Evolutionary conservation across 495 filamentous ascomycete genomes (phyloP), one percentile per base, ranked within the genome.

Genomic region (Tuber indicum): DNA sequence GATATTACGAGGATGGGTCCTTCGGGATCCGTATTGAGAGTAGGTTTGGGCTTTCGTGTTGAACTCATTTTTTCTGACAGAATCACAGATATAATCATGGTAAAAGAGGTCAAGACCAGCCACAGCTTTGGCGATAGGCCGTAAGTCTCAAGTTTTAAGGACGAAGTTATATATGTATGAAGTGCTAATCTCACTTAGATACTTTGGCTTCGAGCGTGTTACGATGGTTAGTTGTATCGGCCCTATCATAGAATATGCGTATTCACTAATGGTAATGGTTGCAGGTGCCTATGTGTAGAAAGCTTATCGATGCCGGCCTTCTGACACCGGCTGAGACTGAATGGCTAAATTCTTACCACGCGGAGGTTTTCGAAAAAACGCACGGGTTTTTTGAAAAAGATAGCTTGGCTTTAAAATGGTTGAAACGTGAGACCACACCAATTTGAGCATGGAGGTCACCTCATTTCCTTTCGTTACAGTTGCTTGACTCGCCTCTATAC

Each of bases 11-110:
- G 85, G 96, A 99, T 81, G 96, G 94, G 70, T 91, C 91, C 16
- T 99, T 96, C 82, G 96, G 96, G n/a, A 97, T 99, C 82, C 92
- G 96, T 45, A 98, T 98, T 81, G 96, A 99, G 86, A 98, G 93
- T 88, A 87, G 82, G 87, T 80, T 42, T 79, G 4, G 74, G 6
- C n/a, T 41, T n/a, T 26, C 43, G 23, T 2, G 21, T 21, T 49
- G 32, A 41, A 70, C 58, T 12, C 70, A 26, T 46, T 72, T 17
- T 46, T 23, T 73, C 82, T 85, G 43, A 86, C 71, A 1, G 9
- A 12, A 43, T 26, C 62, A 39, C 75, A 89, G 88, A 93, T 81
- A 85, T 99, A 75, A 89, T 97, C 77, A 93, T 97, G 89, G 92
- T 93, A 26, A 91, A 90, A 78, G 94, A 98, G 82, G 91, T 91